A percentile compares a stretch with the other conserved stretches of the same genome.
Conservation (phyloP, 495 filamentous ascomycete species). For the Hypoxylon subgilvum region DNA sequence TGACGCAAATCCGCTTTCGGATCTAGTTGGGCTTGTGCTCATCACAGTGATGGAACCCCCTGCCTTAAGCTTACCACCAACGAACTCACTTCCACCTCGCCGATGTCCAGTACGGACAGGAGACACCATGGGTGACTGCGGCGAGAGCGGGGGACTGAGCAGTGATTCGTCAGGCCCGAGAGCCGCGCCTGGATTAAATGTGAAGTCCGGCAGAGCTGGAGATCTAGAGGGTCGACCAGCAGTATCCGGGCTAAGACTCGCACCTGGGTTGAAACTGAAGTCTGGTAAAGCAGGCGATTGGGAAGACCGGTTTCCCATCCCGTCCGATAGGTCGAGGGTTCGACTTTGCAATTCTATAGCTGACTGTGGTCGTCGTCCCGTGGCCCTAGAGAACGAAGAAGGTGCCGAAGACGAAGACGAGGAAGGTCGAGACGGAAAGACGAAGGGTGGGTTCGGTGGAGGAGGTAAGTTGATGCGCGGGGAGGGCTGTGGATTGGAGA, state of each 20-base stretch:
- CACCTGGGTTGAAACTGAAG: constrained; percentile 70
- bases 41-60: constrained; percentile 61
- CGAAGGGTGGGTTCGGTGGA: constrained; percentile 72
- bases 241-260: constrained; percentile 37
- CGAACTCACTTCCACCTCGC: constrained; percentile 77
- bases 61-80: constrained; percentile 71
- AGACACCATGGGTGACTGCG: constrained; percentile 50
- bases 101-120: constrained; percentile 65
- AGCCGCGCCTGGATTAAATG: constrained; percentile 42
- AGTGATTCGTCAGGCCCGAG: constrained; percentile 41
- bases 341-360: constrained; percentile 48
- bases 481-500: constrained; percentile 40
- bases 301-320: constrained; percentile 24
- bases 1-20: constrained; percentile 61
- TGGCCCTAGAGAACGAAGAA: constrained; percentile 52
- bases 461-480: constrained; percentile 56
- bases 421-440: constrained; percentile 64
- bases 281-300: constrained; percentile 60
- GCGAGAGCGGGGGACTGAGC: constrained; percentile 52
- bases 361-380: constrained; percentile 55
- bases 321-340: constrained; percentile 24
- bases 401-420: constrained; percentile 55
- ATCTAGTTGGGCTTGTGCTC: constrained; percentile 69
- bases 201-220: constrained; percentile 45
- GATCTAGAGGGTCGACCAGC: constrained; percentile 35